Base-by-base conservation (phyloP, 345 rosid species). In the Iberis pinnata region DNA sequence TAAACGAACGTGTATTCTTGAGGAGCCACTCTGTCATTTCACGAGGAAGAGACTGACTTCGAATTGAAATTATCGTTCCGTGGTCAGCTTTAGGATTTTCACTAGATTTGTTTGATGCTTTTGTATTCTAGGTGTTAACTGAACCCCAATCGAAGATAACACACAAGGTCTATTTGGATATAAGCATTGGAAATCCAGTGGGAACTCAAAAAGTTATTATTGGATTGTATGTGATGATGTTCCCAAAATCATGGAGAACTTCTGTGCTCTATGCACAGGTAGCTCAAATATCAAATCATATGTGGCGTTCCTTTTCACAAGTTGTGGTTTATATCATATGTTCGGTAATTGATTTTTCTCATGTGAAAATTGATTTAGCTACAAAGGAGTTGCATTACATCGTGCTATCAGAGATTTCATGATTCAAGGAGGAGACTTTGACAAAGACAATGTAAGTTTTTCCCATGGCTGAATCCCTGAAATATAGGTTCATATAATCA, bases 351-450 rank as follows among this genome's bases (percentile, higher is more conserved):
- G 18, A 39, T 69, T 25, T 63, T 58, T 48, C 39, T 67, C 53
- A 92, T 97, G 99, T 48, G 99, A 93, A 63, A 93, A 86, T 60
- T 95, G 99, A n/a, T 93, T 88, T 44, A 97, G 99, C 4, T 93
- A 70, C 74, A 93, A 86, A 54, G 79, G 78, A 57, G 88, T 89
- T 1, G 18, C 79, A 0, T 77, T 93, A 54, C 99, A 93, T 63
- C 97, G 99, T 42, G 95, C 88, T 46, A 93, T 93, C 64, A 82
- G 73, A 53, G 97, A 93, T 78, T 92, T 88, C 75, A 84, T 92
- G 98, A 92, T 92, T 70, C 99, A 88, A 63, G 99, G 99, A 64
- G 99, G 99, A 14, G 97, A 93, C 67, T 93, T 88, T 44, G 99
- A 93, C 32, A 86, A 86, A 63, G 99, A 92, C 63, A 93, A 93